Evolutionary conservation across 2,329 filamentous ascomycete species (phyloP).

Genomic region (Macrophomina pseudophaseolina): DNA sequence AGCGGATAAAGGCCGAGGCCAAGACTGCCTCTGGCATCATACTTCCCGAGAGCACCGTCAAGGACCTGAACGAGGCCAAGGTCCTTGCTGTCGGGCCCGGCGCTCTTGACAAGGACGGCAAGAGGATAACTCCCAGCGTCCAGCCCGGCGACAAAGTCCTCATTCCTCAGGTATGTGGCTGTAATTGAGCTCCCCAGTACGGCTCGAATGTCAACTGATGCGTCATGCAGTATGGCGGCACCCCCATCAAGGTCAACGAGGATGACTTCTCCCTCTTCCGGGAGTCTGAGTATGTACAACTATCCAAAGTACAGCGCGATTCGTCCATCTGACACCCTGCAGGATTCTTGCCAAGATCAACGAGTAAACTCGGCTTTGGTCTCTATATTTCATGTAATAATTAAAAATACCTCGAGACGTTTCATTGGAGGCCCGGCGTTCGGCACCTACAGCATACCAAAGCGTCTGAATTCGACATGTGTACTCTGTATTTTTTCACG

Average conservation of each 20-base stretch:
- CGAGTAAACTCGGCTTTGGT: conserved; percentile 67
- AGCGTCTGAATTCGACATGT: conserved; percentile 20
- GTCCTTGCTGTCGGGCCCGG: conserved; percentile 95
- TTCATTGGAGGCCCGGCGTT: conserved; percentile 26
- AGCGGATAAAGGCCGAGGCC: conserved; percentile 95
- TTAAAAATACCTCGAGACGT: conserved; percentile 25
- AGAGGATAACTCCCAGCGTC: conserved; percentile 85
- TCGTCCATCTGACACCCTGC: conserved; percentile 25
- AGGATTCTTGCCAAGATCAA: conserved; percentile 99
- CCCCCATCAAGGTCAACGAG: conserved; percentile 94
- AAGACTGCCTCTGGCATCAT: conserved; percentile 98
- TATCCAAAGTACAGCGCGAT: background rate
- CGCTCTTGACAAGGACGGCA: conserved; percentile 83
- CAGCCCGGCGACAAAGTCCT: conserved; percentile 85
- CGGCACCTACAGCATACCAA: conserved; percentile 25
- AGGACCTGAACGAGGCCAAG: conserved; percentile 98
- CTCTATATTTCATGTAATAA: conserved; percentile 27
- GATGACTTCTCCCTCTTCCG: conserved; percentile 96
- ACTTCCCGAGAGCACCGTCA: conserved; percentile 93
- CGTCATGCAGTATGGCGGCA: conserved; percentile 77
- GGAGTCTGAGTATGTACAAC: conserved; percentile 86
- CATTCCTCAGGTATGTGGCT: conserved; percentile 78
- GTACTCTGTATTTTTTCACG: conserved; percentile 19
- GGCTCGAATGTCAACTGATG: background rate
- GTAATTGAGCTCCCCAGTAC: background rate